Evolutionary conservation across 176 grass and related monocot species (phyloP).

Genomic region (Bonia amplexicaulis): DNA sequence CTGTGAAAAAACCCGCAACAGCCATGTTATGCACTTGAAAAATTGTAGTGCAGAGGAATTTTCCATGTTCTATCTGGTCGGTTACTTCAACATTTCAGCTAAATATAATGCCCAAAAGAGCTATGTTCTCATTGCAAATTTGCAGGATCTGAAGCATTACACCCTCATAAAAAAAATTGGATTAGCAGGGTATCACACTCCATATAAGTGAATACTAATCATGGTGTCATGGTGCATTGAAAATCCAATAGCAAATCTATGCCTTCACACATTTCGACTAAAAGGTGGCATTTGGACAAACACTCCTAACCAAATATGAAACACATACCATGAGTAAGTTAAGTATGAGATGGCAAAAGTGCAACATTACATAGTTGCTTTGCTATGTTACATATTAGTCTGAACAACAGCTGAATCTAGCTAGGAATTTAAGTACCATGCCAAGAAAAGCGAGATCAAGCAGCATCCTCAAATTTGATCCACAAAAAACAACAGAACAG

Average conservation of each 20-base stretch:
- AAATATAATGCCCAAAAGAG: background rate
- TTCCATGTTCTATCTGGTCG: background rate
- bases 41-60: background rate
- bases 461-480: background rate
- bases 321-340: background rate
- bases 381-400: background rate
- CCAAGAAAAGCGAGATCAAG: conserved; percentile 7
- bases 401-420: conserved; percentile 8
- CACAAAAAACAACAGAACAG: background rate
- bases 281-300: background rate
- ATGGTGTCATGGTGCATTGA: background rate
- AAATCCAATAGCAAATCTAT: background rate
- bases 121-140: background rate
- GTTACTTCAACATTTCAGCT: background rate
- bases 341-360: background rate
- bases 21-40: background rate
- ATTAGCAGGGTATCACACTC: background rate
- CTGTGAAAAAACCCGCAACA: background rate
- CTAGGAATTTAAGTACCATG: background rate
- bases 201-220: background rate
- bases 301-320: background rate
- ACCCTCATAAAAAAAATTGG: background rate
- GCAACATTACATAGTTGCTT: background rate
- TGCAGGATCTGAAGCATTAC: background rate
- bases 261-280: background rate